Percentiles rank a stretch among this genome's conserved stretches.
These are phyloP conservation scores for Hypoxylon perforatum DNA, from an alignment of 495 filamentous ascomycete genomes.

Conservation along the genomic window DNA sequence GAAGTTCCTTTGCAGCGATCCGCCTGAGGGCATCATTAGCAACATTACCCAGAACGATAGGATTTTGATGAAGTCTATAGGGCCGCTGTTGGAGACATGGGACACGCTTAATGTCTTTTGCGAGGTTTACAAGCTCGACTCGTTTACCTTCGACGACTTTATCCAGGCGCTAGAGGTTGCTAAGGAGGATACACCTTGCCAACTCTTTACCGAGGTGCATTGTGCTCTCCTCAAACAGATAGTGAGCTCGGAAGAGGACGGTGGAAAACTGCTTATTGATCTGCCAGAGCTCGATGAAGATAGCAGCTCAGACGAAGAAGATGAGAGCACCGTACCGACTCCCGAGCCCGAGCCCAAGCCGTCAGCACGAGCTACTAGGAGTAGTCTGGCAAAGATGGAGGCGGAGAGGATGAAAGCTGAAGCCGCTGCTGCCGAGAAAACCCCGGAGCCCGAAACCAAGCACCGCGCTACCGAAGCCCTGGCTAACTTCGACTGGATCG, in stretches of 20 bases:
- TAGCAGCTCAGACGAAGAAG: constrained; percentile 71
- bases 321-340: constrained; percentile 56
- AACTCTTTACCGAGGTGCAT: constrained; percentile 90
- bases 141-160: constrained; percentile 97
- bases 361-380: constrained; percentile 78
- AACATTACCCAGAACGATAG: constrained; percentile 57
- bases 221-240: constrained; percentile 90
- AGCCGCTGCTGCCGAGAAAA: constrained; percentile 57
- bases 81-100: constrained; percentile 88
- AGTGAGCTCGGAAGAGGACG: constrained; percentile 77
- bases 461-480: constrained; percentile 87
- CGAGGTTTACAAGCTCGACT: constrained; percentile 91
- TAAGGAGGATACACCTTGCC: constrained; percentile 80
- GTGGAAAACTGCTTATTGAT: constrained; percentile 80
- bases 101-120: constrained; percentile 96
- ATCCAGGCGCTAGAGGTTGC: constrained; percentile 86
- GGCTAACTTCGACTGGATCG: constrained; percentile 80
- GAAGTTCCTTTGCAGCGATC: constrained; percentile 77
- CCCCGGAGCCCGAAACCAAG: constrained; percentile 54
- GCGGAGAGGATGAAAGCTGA: constrained; percentile 70
- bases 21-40: constrained; percentile 53
- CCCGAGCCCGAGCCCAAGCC: constrained; percentile 71
- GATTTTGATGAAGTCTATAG: constrained; percentile 82
- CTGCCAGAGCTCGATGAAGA: constrained; percentile 80
- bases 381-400: constrained; percentile 85